Evolutionary conservation across 768 basidiomycete species (phyloP).

Genomic region (Leucogyrophana mollusca): DNA sequence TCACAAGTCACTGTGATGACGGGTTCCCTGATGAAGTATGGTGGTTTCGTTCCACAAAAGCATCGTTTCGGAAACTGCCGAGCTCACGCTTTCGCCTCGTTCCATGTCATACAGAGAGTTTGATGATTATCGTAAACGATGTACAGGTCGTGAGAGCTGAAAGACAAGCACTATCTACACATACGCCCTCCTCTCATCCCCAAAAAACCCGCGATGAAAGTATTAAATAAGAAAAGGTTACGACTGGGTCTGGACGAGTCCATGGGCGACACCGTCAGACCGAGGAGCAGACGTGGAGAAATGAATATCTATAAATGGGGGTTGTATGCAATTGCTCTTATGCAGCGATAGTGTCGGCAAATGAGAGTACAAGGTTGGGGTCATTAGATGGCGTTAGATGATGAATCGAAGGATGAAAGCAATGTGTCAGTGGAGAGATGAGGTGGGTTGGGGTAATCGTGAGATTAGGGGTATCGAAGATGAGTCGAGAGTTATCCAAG

Average conservation of each 20-base stretch:
- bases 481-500: constrained; percentile 10
- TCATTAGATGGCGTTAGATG: constrained; percentile 24
- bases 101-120: too few species aligned
- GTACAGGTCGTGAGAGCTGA: constrained; percentile 2
- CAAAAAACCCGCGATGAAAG: constrained; percentile 8
- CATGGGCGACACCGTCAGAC: background rate
- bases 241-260: background rate
- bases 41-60: too few species aligned
- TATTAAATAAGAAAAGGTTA: background rate
- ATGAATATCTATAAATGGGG: constrained; percentile 5
- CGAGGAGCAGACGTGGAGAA: constrained; percentile 1
- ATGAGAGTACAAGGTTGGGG: constrained; percentile 21
- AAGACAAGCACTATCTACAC: constrained; percentile 7
- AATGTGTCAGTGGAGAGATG: constrained; percentile 12
- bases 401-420: constrained; percentile 9
- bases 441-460: constrained; percentile 26
- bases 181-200: background rate
- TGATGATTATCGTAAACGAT: constrained; percentile 4
- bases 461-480: constrained; percentile 31
- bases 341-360: too few species aligned
- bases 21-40: too few species aligned
- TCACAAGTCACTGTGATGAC: too few species aligned
- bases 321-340: too few species aligned
- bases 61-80: too few species aligned
- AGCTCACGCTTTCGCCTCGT: too few species aligned